Evolutionary conservation across 768 basidiomycete genomes (phyloP), one percentile per base, ranked within the genome.

Genomic region (Flagelloscypha sp.): DNA sequence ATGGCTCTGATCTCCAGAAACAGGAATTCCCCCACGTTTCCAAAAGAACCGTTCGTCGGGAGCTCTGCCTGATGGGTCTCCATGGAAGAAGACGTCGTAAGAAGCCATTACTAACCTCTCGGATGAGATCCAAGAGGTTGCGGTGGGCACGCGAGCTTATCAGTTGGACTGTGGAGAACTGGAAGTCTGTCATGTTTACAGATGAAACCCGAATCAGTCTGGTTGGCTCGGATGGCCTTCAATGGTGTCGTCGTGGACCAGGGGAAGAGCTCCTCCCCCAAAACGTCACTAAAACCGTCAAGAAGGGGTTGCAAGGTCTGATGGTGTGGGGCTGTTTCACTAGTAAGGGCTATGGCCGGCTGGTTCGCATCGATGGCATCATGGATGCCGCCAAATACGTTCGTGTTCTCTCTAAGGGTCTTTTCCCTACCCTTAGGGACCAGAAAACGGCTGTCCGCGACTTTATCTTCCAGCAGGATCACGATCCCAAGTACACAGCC

Each of bases 151-250:
- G 27, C n/a, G 23, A 19, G 13, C 40, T 45, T 35, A 17, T 34
- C 25, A 24, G 42, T 16, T 54, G 48, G 50, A 54, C 47, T 32
- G 24, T 48, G 22, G 47, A 51, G 13, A 46, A 56, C 35, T 57
- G 56, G 46, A 46, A 48, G 34, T 35, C 36, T 32, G 45, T 54
- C 13, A 27, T 46, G 9, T 58, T 46, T 42, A 46, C 50, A 27
- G 54, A 57, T 50, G 53, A 57, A 47, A 50, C 48, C 24, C 58
- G 56, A 41, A 52, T 57, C 30, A 57, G 56, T 40, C 31, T 38
- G 10, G 28, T 56, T 33, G 48, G 50, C 38, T 58, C 54, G 50
- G 53, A 56, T 58, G 48, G 53, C 4, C 17, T 12, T 45, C 23
- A 50, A 37, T 65, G 44, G 37, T 54, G 50, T 38, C 52, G 57